Evolutionary conservation across 768 basidiomycete genomes (phyloP), one percentile per base, ranked within the genome.

Genomic region (Crepidotus variabilis): DNA sequence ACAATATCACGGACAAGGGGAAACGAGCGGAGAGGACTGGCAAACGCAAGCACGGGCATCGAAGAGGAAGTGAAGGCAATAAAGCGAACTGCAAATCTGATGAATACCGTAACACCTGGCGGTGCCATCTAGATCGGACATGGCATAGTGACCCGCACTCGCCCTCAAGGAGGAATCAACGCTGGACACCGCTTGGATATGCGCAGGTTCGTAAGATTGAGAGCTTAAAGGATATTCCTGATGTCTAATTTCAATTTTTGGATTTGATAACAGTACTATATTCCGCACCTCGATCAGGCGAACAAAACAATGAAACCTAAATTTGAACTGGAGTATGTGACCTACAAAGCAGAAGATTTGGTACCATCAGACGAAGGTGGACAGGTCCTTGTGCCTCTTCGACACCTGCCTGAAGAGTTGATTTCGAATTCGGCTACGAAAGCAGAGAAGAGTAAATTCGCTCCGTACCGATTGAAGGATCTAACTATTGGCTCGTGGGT

Each of bases 281-380:
- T 94, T 47, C 86, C 87, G 0, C 70, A 78, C 55, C 70, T 91
- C 13, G 76, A 74, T 51, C 63, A 68, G 32, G 80, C 77, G 11
- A 73, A 78, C 63, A 72, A 81, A 66, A 75, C 65, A 36, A 68
- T 74, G 11, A 60, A 72, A 54, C 91, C 92, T 2, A 71, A 74
- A 61, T 92, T 83, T 75, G 77, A 85, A 71, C 72, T 95, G 61
- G 92, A 94, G 69, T 93, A 94, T 67, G 63, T 87, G 71, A 94
- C 91, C 53, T 87, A 82, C 65, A 68, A 69, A 23, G 63, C 77
- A 24, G 66, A 69, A 14, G 64, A 63, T 47, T 72, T 87, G 53
- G 72, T 81, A 62, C 72, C 75, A 24, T 60, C 61, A 11, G 58
- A 63, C 52, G 65, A 61, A 63, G 59, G 57, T 65, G 63, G 21